Conservation (phyloP, 192 early-diverging fungal genomes). For the Entomortierella beljakovae region DNA sequence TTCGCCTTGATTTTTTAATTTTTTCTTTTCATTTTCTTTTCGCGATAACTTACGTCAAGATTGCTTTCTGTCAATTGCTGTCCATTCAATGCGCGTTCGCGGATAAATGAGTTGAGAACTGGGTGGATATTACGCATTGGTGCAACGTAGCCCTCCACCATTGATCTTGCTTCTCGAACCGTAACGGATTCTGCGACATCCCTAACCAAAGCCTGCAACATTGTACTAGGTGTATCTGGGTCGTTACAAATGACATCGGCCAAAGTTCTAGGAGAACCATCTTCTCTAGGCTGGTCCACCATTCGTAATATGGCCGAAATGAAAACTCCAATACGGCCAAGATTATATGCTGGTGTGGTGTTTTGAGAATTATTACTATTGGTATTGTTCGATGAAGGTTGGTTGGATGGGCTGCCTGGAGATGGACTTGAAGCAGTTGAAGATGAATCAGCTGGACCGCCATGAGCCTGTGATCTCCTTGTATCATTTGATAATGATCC, state of each 20-base stretch:
- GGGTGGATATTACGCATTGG: constrained; percentile 53
- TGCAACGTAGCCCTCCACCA: constrained; percentile 45
- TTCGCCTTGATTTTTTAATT: no score
- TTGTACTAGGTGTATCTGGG: constrained; percentile 20
- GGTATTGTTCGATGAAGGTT: constrained; percentile 13
- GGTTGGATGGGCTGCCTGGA: constrained; percentile 40
- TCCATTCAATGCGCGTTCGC: constrained; percentile 34
- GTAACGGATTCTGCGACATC: constrained; percentile 48
- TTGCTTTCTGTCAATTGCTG: constrained; percentile 49
- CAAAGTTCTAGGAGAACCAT: constrained; percentile 44
- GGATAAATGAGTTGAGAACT: constrained; percentile 41
- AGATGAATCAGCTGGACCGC: background rate
- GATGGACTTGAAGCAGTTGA: constrained; percentile 38
- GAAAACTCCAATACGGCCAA: constrained; percentile 51
- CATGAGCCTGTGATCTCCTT: constrained; percentile 11
- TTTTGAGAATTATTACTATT: constrained; percentile 5
- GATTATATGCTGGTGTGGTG: constrained; percentile 41
- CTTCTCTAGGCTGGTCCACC: constrained; percentile 55
- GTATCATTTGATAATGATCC: constrained; percentile 21
- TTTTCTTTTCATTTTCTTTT: no score
- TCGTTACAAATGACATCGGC: constrained; percentile 56
- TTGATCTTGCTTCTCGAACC: constrained; percentile 41
- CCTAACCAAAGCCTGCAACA: constrained; percentile 42
- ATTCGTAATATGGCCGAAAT: constrained; percentile 51
- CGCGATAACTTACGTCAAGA: constrained; percentile 27